Percentiles rank a stretch among this genome's conserved stretches.
These are phyloP conservation scores for Penicillium sp. DNA, from an alignment of 2,329 filamentous ascomycete genomes.

Conservation along the genomic window DNA sequence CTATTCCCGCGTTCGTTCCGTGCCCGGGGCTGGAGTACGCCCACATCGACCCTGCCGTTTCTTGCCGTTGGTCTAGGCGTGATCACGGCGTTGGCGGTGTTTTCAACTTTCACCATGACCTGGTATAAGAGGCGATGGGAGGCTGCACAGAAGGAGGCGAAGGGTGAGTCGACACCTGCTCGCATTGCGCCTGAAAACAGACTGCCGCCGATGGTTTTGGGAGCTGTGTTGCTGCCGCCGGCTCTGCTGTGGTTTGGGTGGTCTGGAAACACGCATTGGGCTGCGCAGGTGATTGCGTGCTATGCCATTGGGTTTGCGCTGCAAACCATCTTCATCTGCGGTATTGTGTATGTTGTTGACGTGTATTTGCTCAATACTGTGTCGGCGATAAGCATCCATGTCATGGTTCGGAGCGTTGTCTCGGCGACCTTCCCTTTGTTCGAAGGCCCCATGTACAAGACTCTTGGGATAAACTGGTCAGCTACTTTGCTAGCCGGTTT, in stretches of 20 bases:
- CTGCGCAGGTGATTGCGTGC: slow-evolving; percentile 45
- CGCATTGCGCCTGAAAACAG: slow-evolving; percentile 43
- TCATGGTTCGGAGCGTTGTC: slow-evolving; percentile 35
- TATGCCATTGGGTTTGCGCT: slow-evolving; percentile 44
- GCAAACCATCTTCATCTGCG: slow-evolving; percentile 42
- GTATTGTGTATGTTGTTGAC: slow-evolving; percentile 43
- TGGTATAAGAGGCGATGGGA: slow-evolving; percentile 28
- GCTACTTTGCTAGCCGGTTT: slow-evolving; percentile 21
- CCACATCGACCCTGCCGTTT: slow-evolving; percentile 31
- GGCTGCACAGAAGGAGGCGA: slow-evolving; percentile 13
- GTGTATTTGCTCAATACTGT: slow-evolving; percentile 38
- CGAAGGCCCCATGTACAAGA: slow-evolving; percentile 21
- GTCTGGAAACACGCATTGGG: slow-evolving; percentile 44
- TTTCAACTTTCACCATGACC: slow-evolving; percentile 34
- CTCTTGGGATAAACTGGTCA: slow-evolving; percentile 23
- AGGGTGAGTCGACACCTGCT: not conserved
- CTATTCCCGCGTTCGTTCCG: slow-evolving; percentile 37
- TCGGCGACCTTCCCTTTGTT: slow-evolving; percentile 32
- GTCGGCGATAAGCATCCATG: slow-evolving; percentile 38
- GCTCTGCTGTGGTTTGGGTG: slow-evolving; percentile 53
- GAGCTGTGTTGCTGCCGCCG: slow-evolving; percentile 42
- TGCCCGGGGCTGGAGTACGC: slow-evolving; percentile 28
- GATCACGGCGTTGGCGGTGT: slow-evolving; percentile 27
- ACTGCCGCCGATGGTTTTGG: slow-evolving; percentile 48
- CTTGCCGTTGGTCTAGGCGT: slow-evolving; percentile 26